Conservation (phyloP, 805 yeast species). For the Candida schatavii region DNA sequence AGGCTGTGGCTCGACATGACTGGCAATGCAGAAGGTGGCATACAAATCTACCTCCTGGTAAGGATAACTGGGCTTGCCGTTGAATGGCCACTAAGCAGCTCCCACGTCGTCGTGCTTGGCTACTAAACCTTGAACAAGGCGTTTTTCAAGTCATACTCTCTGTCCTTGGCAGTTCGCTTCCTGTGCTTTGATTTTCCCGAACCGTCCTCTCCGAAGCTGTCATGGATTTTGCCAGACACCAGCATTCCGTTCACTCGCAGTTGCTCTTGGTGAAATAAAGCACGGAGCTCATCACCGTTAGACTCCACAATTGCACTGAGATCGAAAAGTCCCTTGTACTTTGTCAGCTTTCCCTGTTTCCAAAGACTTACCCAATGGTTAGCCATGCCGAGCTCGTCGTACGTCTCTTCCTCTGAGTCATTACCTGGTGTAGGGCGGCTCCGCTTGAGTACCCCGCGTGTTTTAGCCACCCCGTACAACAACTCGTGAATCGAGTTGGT, state of each 20-base stretch:
- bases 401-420: conserved; percentile 23
- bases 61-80: too few species aligned
- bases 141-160: conserved; percentile 39
- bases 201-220: conserved; percentile 40
- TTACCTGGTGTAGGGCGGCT: conserved; percentile 5
- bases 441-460: conserved; percentile 31
- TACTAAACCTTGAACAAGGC: conserved; percentile 26
- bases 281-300: conserved; percentile 21
- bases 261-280: conserved; percentile 25
- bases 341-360: conserved; percentile 50
- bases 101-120: neutral
- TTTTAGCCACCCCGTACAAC: conserved; percentile 46
- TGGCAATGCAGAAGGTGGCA: too few species aligned
- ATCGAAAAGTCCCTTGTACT: conserved; percentile 35
- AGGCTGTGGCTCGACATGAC: neutral
- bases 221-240: conserved; percentile 26
- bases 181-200: conserved; percentile 33
- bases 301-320: conserved; percentile 29
- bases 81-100: too few species aligned
- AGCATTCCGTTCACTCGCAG: conserved; percentile 25
- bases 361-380: conserved; percentile 59
- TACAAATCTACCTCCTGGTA: neutral
- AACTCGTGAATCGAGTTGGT: conserved; percentile 69
- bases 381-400: conserved; percentile 61
- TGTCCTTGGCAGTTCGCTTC: conserved; percentile 42